These are phyloP conservation scores for Calonectria henricotiae DNA, from an alignment of 2,329 filamentous ascomycete genomes.

Conservation along the genomic window DNA sequence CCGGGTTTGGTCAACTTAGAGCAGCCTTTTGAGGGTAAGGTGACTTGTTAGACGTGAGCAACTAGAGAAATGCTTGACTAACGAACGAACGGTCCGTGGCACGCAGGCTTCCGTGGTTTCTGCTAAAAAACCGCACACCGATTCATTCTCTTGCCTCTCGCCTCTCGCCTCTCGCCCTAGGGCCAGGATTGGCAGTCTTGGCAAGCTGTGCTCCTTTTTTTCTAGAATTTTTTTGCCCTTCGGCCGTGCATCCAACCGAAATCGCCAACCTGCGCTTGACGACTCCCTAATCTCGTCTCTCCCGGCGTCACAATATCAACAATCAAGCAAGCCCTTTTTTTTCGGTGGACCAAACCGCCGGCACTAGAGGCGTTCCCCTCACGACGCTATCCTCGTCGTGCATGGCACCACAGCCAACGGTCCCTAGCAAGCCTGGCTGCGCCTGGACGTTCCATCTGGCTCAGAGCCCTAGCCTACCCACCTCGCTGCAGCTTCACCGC, in stretches of 20 bases:
- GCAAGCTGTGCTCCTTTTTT: not conserved
- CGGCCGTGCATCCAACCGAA: conserved; percentile 8
- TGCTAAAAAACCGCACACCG: conserved; percentile 23
- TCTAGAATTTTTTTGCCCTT: not conserved
- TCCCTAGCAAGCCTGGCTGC: conserved; percentile 33
- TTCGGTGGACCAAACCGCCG: conserved; percentile 22
- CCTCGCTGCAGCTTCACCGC: conserved; percentile 47
- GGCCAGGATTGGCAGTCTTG: not conserved
- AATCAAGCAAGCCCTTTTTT: conserved; percentile 21
- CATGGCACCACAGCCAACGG: conserved; percentile 49
- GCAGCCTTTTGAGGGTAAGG: conserved; percentile 34
- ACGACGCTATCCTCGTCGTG: conserved; percentile 49
- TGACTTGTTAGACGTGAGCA: conserved; percentile 12
- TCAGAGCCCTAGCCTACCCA: conserved; percentile 32
- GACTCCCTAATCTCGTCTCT: conserved; percentile 24
- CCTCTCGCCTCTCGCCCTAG: not conserved
- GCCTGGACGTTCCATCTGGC: conserved; percentile 37
- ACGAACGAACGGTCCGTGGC: conserved; percentile 21
- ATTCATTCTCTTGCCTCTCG: conserved; percentile 13
- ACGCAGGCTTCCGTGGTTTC: conserved; percentile 19
- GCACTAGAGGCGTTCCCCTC: conserved; percentile 27
- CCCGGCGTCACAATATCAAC: not conserved
- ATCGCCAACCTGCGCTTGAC: conserved; percentile 19
- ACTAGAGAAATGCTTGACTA: conserved; percentile 6
- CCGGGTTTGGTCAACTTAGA: conserved; percentile 11